phyloP scores from a whole-genome alignment of 139 green algal genomes.

The Raphidocelis subcapitata region DNA sequence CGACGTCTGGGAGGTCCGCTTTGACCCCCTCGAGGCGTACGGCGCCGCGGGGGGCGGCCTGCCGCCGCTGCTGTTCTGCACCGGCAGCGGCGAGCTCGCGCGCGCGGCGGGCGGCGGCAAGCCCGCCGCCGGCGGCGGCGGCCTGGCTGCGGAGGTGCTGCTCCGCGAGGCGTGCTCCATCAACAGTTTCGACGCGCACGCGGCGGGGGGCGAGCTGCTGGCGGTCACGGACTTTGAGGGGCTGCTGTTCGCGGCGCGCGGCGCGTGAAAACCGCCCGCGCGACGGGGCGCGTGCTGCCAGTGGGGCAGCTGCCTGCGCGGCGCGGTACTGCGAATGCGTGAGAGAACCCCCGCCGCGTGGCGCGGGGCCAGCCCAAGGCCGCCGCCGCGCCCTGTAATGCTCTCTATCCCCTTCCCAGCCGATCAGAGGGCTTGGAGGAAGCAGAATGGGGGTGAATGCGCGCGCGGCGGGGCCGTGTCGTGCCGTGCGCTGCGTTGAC shows the following conservation, averaged over 20 bases:
- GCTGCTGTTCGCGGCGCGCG: slow-evolving; percentile 30
- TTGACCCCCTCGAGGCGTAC: slow-evolving; percentile 11
- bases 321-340: too few relatives aligned
- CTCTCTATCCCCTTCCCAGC: too few relatives aligned
- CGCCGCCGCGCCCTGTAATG: too few relatives aligned
- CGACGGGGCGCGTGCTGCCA: too few relatives aligned
- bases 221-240: slow-evolving; percentile 37
- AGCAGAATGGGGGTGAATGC: too few relatives aligned
- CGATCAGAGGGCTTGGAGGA: too few relatives aligned
- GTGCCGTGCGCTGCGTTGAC: too few relatives aligned
- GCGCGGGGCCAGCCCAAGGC: too few relatives aligned
- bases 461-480: too few relatives aligned
- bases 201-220: slow-evolving; percentile 33
- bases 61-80: slow-evolving; percentile 46
- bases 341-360: too few relatives aligned
- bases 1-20: slow-evolving; percentile 48
- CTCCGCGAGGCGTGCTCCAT: slow-evolving; percentile 23
- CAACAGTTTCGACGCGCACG: slow-evolving; percentile 47
- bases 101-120: not conserved
- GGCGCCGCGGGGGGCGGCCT: not conserved
- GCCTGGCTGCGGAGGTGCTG: slow-evolving; percentile 14
- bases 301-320: too few relatives aligned
- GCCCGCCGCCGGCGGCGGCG: not conserved
- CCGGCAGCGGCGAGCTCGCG: slow-evolving; percentile 36
- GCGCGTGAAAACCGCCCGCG: too few relatives aligned